Conservation (phyloP, 169 alveolate species). For the Eimeria acervulina region DNA sequence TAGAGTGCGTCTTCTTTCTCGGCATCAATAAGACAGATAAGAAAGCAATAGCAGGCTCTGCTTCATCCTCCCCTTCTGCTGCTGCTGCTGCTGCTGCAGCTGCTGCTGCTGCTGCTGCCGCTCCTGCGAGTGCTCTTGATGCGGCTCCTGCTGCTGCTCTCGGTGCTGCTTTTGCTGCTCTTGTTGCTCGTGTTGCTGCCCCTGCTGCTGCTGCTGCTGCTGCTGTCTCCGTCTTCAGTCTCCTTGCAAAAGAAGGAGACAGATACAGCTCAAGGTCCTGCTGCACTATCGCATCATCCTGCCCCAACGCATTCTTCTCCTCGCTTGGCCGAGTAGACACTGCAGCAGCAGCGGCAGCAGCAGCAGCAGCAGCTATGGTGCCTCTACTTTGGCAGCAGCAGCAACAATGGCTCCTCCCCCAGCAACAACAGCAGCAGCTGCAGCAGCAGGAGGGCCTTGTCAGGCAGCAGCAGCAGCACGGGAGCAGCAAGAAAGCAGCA, state of each 20-base stretch:
- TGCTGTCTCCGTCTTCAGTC: background rate
- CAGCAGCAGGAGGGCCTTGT: background rate
- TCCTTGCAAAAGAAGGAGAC: background rate
- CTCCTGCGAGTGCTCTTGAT: background rate
- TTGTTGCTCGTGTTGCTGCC: background rate
- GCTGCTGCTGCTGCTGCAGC: constrained; percentile 31
- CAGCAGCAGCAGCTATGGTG: constrained; percentile 26
- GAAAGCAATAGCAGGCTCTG: constrained; percentile 17
- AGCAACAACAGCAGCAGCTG: constrained; percentile 38
- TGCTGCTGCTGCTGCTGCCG: constrained; percentile 20
- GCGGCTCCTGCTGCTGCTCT: background rate
- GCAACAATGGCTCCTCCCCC: background rate
- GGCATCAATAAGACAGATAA: constrained; percentile 31
- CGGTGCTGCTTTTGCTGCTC: background rate
- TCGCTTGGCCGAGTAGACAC: constrained; percentile 52
- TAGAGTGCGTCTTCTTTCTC: background rate
- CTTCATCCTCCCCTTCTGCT: background rate
- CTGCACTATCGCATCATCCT: constrained; percentile 71
- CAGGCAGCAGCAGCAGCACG: background rate
- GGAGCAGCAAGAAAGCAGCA: too few relatives aligned
- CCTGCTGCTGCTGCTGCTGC: background rate
- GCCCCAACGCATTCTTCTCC: constrained; percentile 12
- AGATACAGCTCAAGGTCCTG: background rate
- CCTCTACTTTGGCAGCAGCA: background rate
- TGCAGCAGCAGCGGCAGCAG: constrained; percentile 57